Percentiles rank a stretch among this genome's conserved stretches.
Evolutionary conservation across 2,329 filamentous ascomycete genomes (phyloP).

Genomic region (Trichophyton verrucosum): DNA sequence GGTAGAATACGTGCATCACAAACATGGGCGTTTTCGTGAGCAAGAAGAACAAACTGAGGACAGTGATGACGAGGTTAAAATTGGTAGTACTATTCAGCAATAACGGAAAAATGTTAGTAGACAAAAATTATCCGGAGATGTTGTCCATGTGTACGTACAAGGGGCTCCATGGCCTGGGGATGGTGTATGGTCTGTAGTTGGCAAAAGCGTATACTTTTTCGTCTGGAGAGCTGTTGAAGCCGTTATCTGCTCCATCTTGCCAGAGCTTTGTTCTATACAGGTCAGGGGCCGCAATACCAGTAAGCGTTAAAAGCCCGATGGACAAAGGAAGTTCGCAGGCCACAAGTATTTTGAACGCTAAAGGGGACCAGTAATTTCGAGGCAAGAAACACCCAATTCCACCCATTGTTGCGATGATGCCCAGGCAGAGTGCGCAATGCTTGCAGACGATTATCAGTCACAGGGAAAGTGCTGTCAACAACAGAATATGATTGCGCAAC

Average conservation of each 20-base stretch:
- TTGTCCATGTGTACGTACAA: conserved; percentile 34
- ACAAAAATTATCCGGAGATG: not conserved
- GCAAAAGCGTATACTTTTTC: conserved; percentile 46
- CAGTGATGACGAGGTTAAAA: conserved; percentile 49
- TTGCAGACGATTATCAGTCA: not conserved
- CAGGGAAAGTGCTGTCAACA: not conserved
- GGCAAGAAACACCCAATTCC: conserved; percentile 29
- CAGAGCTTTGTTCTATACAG: conserved; percentile 49
- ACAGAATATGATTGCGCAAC: not conserved
- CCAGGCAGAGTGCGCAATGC: not conserved
- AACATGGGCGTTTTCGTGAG: conserved; percentile 47
- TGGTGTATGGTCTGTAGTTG: conserved; percentile 44
- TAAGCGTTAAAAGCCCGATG: conserved; percentile 46
- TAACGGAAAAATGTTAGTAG: conserved; percentile 3
- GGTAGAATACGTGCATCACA: conserved; percentile 45
- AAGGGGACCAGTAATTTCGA: conserved; percentile 42
- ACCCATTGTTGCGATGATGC: conserved; percentile 6
- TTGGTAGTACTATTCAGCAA: conserved; percentile 40
- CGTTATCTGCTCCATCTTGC: conserved; percentile 48
- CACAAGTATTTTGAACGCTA: conserved; percentile 41
- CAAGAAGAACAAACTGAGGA: conserved; percentile 49
- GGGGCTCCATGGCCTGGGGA: conserved; percentile 47
- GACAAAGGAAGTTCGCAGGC: conserved; percentile 45
- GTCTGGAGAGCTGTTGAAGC: conserved; percentile 50
- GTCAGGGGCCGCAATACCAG: conserved; percentile 50